A percentile compares a stretch with the other conserved stretches of the same genome.
These are phyloP conservation scores for Gentiana straminea DNA, from an alignment of 257 asterid genomes.

Conservation along the genomic window DNA sequence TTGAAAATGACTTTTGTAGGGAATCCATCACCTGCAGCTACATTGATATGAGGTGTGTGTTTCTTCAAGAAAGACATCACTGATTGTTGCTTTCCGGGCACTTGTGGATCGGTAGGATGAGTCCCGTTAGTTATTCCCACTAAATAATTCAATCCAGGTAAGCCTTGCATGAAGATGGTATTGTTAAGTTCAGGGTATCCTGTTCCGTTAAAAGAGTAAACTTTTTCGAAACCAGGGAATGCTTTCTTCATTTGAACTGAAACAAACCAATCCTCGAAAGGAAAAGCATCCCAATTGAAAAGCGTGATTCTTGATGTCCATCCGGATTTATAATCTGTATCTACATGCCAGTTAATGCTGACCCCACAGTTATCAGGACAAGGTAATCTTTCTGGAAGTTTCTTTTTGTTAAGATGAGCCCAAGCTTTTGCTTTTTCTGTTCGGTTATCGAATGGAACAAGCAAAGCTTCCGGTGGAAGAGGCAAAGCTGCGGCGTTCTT, in stretches of 20 bases:
- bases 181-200: constrained; percentile 35
- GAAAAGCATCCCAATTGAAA: constrained; percentile 72
- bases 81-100: constrained; percentile 91
- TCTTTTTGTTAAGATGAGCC: constrained; percentile 60
- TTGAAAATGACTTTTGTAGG: constrained; percentile 83
- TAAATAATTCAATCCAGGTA: constrained; percentile 57
- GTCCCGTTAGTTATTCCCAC: constrained; percentile 62
- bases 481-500: constrained; percentile 47
- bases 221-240: constrained; percentile 55
- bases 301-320: constrained; percentile 87
- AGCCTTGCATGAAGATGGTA: constrained; percentile 86
- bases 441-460: constrained; percentile 74
- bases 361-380: constrained; percentile 89
- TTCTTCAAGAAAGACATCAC: constrained; percentile 84
- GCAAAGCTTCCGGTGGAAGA: constrained; percentile 74
- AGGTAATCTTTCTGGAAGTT: constrained; percentile 58
- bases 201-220: constrained; percentile 78
- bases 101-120: constrained; percentile 37
- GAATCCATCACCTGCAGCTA: constrained; percentile 76
- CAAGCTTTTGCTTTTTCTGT: constrained; percentile 46
- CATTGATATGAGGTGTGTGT: constrained; percentile 44
- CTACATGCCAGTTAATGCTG: constrained; percentile 88
- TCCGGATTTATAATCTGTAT: constrained; percentile 66
- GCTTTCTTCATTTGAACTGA: constrained; percentile 57
- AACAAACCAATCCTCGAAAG: constrained; percentile 73